Evolutionary conservation across 225 moss, liverwort and hornwort species (phyloP), one percentile per base, ranked within the genome.

Genomic region (Sphagnum contortum): DNA sequence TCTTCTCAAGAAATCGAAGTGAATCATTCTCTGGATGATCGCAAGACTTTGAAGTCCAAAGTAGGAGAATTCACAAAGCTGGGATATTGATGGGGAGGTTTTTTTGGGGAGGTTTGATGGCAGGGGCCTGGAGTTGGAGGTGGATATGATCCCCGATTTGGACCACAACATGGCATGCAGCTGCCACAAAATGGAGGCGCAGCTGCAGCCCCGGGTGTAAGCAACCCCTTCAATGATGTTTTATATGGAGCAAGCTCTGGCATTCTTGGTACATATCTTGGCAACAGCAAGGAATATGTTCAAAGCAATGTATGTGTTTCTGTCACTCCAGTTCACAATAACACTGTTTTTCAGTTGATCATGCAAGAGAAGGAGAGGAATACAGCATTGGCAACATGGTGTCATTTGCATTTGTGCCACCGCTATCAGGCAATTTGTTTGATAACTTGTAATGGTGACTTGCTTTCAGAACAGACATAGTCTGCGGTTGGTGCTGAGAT

Each of bases 211-310:
- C 49, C 72, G 5, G 87, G 88, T 48, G 70, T 71, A 14, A 73
- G 62, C 9, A 84, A 81, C 64, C 76, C 89, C 4, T 81, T 95
- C 67, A 91, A 91, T 69, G 91, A 95, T 48, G 89, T 83, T 2
- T 81, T 95, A 44, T 88, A 95, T 71, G 91, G 94, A 48, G 86
- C 91, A 48, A 76, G 77, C 9, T 84, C 91, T 47, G 94, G 89
- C 8, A 66, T 91, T 44, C 66, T 89, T 62, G 82, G 85, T 29
- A 89, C 85, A 29, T 91, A 88, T 29, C 74, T 98, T 70, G 93
- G 96, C 4, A 80, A 77, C 62, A 85, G 96, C 73, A 98, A 73
- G 74, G 90, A 98, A 47, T 98, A 98, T 75, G 87, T 98, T 70
- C 96, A 98, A 69, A 98, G 96, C 80, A 98, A 98, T 71, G 96